Evolutionary conservation across 768 basidiomycete species (phyloP).

Genomic region (Daedalea quercina): DNA sequence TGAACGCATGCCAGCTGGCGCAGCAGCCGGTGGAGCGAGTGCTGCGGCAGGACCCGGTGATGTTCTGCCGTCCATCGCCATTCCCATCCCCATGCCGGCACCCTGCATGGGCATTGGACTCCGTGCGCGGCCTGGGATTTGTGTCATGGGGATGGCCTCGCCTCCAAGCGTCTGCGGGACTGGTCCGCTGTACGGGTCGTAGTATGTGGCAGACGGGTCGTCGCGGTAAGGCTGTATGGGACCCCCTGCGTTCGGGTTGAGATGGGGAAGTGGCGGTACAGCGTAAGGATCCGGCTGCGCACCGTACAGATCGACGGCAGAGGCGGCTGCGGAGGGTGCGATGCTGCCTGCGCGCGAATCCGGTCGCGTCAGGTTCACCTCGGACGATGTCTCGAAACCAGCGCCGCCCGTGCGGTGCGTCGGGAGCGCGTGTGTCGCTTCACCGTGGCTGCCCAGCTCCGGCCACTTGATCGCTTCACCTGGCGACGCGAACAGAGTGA

Average conservation of each 20-base stretch:
- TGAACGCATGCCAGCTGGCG: slow-evolving; percentile 17
- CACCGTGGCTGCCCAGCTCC: slow-evolving; percentile 61
- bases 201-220: slow-evolving; percentile 48
- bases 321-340: slow-evolving; percentile 36
- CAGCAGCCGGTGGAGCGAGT: background rate
- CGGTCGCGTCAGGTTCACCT: slow-evolving; percentile 48
- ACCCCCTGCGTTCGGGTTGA: slow-evolving; percentile 50
- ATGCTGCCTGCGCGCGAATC: slow-evolving; percentile 38
- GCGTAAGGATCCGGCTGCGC: slow-evolving; percentile 64
- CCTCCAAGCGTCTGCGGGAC: slow-evolving; percentile 55
- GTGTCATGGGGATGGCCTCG: slow-evolving; percentile 74
- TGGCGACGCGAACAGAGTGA: slow-evolving; percentile 22
- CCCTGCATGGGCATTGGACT: slow-evolving; percentile 11
- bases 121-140: slow-evolving; percentile 28
- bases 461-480: slow-evolving; percentile 91
- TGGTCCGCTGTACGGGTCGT: slow-evolving; percentile 81
- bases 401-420: slow-evolving; percentile 62
- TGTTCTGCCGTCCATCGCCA: background rate
- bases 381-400: slow-evolving; percentile 67
- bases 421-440: slow-evolving; percentile 43
- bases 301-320: slow-evolving; percentile 33
- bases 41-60: background rate
- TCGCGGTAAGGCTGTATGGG: slow-evolving; percentile 57
- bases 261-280: slow-evolving; percentile 73
- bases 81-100: slow-evolving; percentile 4